A percentile compares a stretch with the other conserved stretches of the same genome.
These are phyloP conservation scores for Daldinia sp. DNA, from an alignment of 2,329 filamentous ascomycete species.

Conservation along the genomic window DNA sequence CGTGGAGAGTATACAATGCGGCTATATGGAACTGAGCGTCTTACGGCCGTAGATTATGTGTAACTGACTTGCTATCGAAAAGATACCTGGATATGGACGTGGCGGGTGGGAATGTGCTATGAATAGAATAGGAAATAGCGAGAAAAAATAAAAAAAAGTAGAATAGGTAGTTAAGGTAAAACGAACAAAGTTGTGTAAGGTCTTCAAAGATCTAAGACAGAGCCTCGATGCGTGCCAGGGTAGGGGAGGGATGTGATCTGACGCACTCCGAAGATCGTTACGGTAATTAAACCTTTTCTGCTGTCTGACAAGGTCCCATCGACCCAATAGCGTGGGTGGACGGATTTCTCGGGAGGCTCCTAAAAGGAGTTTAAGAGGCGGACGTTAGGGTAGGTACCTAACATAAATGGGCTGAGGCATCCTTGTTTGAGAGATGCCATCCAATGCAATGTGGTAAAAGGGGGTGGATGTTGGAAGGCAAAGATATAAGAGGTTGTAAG, in stretches of 20 bases:
- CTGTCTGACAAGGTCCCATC: constrained; percentile 28
- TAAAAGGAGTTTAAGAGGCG: constrained; percentile 22
- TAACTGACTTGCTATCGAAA: background rate
- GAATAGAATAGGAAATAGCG: constrained; percentile 1
- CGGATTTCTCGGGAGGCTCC: constrained; percentile 30
- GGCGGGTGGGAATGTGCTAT: background rate
- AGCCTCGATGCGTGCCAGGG: constrained; percentile 27
- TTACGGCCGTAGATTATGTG: background rate
- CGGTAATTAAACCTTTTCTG: constrained; percentile 36
- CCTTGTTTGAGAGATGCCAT: constrained; percentile 13
- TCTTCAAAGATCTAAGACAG: constrained; percentile 11
- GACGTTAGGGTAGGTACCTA: constrained; percentile 7
- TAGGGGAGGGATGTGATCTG: constrained; percentile 32
- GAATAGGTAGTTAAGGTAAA: background rate
- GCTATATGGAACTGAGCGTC: constrained; percentile 8
- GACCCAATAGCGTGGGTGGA: constrained; percentile 33
- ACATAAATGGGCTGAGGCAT: constrained; percentile 15
- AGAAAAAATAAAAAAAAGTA: background rate
- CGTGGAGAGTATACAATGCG: constrained; percentile 6
- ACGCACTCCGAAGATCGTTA: constrained; percentile 30
- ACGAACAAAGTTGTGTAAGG: constrained; percentile 8
- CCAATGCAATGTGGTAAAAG: constrained; percentile 31
- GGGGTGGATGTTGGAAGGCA: constrained; percentile 23
- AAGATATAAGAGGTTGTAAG: constrained; percentile 36
- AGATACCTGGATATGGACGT: background rate